Evolutionary conservation across 2,329 filamentous ascomycete species (phyloP).

Genomic region (Pseudogymnoascus sp.): DNA sequence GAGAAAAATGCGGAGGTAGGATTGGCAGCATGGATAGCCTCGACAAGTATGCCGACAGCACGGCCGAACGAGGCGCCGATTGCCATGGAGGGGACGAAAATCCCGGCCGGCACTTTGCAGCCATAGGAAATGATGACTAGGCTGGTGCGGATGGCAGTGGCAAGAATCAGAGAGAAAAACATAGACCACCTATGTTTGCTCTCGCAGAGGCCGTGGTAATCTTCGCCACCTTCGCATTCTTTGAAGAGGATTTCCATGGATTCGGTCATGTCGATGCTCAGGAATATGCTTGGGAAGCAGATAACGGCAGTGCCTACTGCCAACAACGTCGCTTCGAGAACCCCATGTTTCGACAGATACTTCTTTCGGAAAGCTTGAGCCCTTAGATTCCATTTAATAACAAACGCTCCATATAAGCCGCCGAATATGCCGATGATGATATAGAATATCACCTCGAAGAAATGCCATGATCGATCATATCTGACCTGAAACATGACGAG

Average conservation of each 20-base stretch:
- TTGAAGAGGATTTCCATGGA: slow-evolving; percentile 97
- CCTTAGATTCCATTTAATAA: slow-evolving; percentile 95
- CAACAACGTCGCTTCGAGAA: slow-evolving; percentile 78
- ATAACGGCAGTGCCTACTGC: slow-evolving; percentile 78
- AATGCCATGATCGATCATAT: slow-evolving; percentile 96
- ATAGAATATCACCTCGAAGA: slow-evolving; percentile 92
- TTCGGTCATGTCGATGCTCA: slow-evolving; percentile 97
- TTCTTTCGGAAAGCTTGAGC: slow-evolving; percentile 90
- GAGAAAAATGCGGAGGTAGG: slow-evolving; percentile 79
- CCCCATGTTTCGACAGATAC: slow-evolving; percentile 74
- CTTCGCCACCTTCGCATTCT: slow-evolving; percentile 82
- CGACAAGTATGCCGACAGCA: slow-evolving; percentile 88
- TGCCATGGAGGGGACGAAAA: slow-evolving; percentile 98
- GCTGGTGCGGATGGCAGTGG: slow-evolving; percentile 71
- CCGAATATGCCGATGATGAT: slow-evolving; percentile 86
- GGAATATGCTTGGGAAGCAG: slow-evolving; percentile 94
- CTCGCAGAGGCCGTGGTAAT: slow-evolving; percentile 87
- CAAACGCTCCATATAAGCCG: slow-evolving; percentile 88
- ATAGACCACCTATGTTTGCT: slow-evolving; percentile 66
- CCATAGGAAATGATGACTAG: slow-evolving; percentile 95
- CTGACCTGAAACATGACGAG: slow-evolving; percentile 98
- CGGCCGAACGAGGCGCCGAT: slow-evolving; percentile 90
- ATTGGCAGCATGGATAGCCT: slow-evolving; percentile 77
- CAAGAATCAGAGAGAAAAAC: slow-evolving; percentile 67
- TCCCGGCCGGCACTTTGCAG: slow-evolving; percentile 94